A percentile compares a stretch with the other conserved stretches of the same genome.
Evolutionary conservation across 139 green algal genomes (phyloP).

Genomic region (Microglena sp.): DNA sequence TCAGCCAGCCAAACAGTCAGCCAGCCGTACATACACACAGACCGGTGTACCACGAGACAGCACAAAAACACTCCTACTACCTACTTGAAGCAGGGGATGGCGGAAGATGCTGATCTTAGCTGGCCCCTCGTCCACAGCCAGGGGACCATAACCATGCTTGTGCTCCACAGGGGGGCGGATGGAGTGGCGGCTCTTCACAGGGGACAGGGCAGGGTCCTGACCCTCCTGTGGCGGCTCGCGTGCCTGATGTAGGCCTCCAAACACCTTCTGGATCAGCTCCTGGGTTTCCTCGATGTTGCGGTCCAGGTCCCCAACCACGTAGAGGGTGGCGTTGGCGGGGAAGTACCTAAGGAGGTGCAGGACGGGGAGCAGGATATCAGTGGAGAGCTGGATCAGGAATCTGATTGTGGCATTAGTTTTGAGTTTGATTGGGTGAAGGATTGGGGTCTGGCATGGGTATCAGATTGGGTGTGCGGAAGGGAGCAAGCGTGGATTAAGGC

Average conservation of each 20-base stretch:
- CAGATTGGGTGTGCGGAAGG: too few species aligned
- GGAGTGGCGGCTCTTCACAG: constrained; percentile 46
- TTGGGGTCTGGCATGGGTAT: too few species aligned
- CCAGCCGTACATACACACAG: too few species aligned
- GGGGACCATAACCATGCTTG: constrained; percentile 25
- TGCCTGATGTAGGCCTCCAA: constrained; percentile 24
- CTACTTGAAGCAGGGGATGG: constrained; percentile 90
- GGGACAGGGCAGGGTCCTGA: constrained; percentile 6
- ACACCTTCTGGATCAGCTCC: constrained; percentile 48
- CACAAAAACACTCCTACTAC: too few species aligned
- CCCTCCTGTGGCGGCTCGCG: background rate
- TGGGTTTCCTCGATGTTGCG: constrained; percentile 30
- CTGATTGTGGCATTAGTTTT: too few species aligned
- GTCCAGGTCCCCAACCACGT: constrained; percentile 90
- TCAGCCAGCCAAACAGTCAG: too few species aligned
- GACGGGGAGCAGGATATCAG: background rate
- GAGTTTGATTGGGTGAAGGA: too few species aligned
- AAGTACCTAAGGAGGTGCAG: constrained; percentile 68
- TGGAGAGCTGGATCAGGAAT: background rate
- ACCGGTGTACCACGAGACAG: too few species aligned
- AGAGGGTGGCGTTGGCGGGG: constrained; percentile 94
- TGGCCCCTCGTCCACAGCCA: constrained; percentile 19
- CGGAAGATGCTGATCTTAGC: constrained; percentile 73
- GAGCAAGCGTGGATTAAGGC: too few species aligned
- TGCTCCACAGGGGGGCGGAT: constrained; percentile 87